Evolutionary conservation across 1,284 basidiomycete species (phyloP), one percentile per base, ranked within the genome.

Genomic region (Pyrrhoderma noxium): DNA sequence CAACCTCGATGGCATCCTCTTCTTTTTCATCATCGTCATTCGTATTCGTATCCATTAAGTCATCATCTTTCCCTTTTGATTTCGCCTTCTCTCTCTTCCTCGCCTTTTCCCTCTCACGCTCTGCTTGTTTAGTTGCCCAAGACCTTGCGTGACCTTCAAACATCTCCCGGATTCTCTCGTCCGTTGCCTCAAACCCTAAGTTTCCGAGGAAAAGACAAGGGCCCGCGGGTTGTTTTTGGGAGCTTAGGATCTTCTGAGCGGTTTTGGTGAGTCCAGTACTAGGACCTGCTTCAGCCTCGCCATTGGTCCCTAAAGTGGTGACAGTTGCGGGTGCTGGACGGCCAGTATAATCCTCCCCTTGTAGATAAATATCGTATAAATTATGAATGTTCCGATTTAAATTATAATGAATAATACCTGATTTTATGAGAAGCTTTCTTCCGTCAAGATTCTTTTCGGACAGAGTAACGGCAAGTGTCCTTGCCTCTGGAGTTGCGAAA

Each of bases 161-260:
- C 56, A 93, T 65, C 54, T 80, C 76, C 23, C 77, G 74, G 43
- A 99, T 83, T 9, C 79, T 78, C 18, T 79, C 77, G 45, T 90
- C 88, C 8, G 89, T 93, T 13, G 88, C 80, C 60, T 90, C 85
- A 63, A 93, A 94, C 0, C 85, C 82, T 23, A 96, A 75, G 62
- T 96, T 96, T 18, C 92, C 92, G 19, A 95, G 65, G 72, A 95
- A 95, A 11, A 96, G 72, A 8, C 89, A 93, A 7, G 84, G 85
- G 0, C 78, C 86, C 8, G 92, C 78, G 1, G 87, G 79, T 62
- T 93, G 89, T 64, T 88, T 92, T 63, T 95, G 93, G 14, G 67
- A 64, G n/a, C 74, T 70, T 8, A 95, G 73, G 49, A 93, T 89
- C 64, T 86, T 91, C 63, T 88, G 85, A 1, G 88, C 88, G 2